Base-by-base conservation (phyloP, 2,329 filamentous ascomycete genomes). In the Penicillium sp. region DNA sequence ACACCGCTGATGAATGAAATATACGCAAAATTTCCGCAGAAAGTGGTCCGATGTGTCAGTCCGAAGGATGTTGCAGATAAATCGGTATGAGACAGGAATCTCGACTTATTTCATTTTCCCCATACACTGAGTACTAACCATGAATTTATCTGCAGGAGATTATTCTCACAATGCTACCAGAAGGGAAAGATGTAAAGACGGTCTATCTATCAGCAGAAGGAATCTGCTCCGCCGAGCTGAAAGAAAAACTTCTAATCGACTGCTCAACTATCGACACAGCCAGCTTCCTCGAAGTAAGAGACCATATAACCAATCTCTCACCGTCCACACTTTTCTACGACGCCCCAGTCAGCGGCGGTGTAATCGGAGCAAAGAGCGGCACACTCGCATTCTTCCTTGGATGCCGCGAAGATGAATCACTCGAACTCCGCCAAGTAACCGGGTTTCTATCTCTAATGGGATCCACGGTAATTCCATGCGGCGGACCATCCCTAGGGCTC, bases 231-330 rank as follows among this genome's bases (percentile, higher is more conserved):
- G 73, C 74, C 26, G 70, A 76, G 29, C 66, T 79, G 14, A 69
- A 68, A 16, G 71, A 71, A 43, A 81, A 82, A 58, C 72, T 83
- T 21, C 69, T 84, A 43, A 77, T 84, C 59, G 82, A 84, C 67
- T 83, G 80, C 67, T 82, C 80, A 1, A 84, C 82, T 9, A 84
- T 84, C 66, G 82, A 84, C 62, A 81, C 79, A 0, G 78, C 76
- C 5, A 83, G 80, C 3, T 82, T 77, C 35, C 72, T 82, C 24
- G 70, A 71, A 13, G 76, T 84, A 24, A 76, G 76, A 55, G 69
- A 77, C 1, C 71, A 76, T 24, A 73, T 78, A 26, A 48, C 62
- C 4, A 46, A 68, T 4, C 63, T 72, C 19, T 78, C 78, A 44
- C 76, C 76, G 0, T 61, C 69, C 0, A 75, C 80, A 9, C 73